A percentile compares a stretch with the other conserved stretches of the same genome.
phyloP scores from a whole-genome alignment of 192 early-diverging fungal species.

The Coemansia sp. region DNA sequence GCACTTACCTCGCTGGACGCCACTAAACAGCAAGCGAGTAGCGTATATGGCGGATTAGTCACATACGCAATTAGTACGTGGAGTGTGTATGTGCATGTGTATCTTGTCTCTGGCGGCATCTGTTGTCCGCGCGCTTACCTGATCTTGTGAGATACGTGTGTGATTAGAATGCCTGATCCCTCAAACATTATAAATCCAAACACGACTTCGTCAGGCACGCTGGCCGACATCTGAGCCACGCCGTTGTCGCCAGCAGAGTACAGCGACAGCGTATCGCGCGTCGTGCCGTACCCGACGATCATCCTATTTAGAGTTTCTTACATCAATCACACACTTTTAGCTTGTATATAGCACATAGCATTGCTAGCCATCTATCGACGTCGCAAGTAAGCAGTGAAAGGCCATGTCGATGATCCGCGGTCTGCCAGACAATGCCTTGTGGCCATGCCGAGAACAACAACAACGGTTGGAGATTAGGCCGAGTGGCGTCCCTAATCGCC shows the following conservation, averaged over 20 bases:
- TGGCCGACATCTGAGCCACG: conserved; percentile 40
- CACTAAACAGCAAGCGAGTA: conserved; percentile 15
- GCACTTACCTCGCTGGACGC: conserved; percentile 35
- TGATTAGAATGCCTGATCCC: conserved; percentile 47
- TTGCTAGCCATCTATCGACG: too few species aligned
- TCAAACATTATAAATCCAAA: conserved; percentile 50
- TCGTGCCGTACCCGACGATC: conserved; percentile 44
- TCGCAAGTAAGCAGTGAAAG: too few species aligned
- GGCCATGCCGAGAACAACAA: neutral
- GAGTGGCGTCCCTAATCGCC: conserved; percentile 6
- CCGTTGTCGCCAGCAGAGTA: conserved; percentile 38
- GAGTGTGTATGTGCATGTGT: neutral
- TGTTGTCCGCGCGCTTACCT: conserved; percentile 35
- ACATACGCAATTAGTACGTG: neutral
- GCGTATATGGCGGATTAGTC: too few species aligned
- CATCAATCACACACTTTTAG: neutral
- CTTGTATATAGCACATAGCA: too few species aligned
- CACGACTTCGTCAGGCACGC: conserved; percentile 39
- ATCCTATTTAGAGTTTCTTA: conserved; percentile 28
- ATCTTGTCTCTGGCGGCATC: too few species aligned
- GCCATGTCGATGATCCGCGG: too few species aligned
- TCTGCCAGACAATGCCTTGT: neutral
- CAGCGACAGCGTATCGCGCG: conserved; percentile 43
- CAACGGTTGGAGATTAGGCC: conserved; percentile 3
- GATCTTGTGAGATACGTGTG: conserved; percentile 53